Percentiles rank a stretch among this genome's conserved stretches.
phyloP scores from a whole-genome alignment of 2,329 filamentous ascomycete genomes.

The Cadophora gregata region DNA sequence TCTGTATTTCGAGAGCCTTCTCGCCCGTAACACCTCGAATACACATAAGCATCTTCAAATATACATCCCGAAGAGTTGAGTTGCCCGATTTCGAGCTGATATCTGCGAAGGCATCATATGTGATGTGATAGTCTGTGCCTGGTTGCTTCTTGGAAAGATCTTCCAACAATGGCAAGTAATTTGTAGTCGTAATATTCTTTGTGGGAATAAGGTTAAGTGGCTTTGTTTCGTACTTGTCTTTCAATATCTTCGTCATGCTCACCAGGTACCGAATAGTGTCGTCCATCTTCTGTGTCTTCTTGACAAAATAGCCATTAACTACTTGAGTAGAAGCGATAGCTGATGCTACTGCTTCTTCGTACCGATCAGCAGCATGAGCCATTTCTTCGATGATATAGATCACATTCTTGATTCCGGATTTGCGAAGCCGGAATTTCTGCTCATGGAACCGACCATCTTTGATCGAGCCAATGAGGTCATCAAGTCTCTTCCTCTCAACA shows the following conservation, averaged over 20 bases:
- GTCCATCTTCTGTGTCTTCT: slow-evolving; percentile 76
- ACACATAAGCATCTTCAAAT: slow-evolving; percentile 86
- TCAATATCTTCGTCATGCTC: slow-evolving; percentile 72
- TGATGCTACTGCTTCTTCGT: slow-evolving; percentile 71
- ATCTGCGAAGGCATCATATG: slow-evolving; percentile 73
- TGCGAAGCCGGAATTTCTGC: slow-evolving; percentile 80
- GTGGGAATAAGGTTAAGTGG: slow-evolving; percentile 70
- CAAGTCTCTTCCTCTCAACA: slow-evolving; percentile 79
- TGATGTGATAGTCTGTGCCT: slow-evolving; percentile 62
- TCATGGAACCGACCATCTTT: slow-evolving; percentile 84
- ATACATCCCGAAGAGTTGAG: slow-evolving; percentile 76
- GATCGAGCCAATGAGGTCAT: slow-evolving; percentile 80
- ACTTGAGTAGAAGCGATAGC: slow-evolving; percentile 80
- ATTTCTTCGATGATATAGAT: slow-evolving; percentile 82
- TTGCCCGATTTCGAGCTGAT: slow-evolving; percentile 77
- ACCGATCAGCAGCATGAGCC: slow-evolving; percentile 61
- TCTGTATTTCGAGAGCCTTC: slow-evolving; percentile 80
- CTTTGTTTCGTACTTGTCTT: slow-evolving; percentile 65
- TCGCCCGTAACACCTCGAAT: slow-evolving; percentile 76
- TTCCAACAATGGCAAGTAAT: slow-evolving; percentile 69
- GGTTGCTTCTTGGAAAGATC: slow-evolving; percentile 61
- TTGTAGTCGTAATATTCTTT: slow-evolving; percentile 63
- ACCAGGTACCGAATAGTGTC: slow-evolving; percentile 79
- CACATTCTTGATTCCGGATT: slow-evolving; percentile 76
- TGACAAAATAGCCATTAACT: slow-evolving; percentile 80